phyloP scores from a whole-genome alignment of 331 rosid genomes.

The Spiraea crenata region DNA sequence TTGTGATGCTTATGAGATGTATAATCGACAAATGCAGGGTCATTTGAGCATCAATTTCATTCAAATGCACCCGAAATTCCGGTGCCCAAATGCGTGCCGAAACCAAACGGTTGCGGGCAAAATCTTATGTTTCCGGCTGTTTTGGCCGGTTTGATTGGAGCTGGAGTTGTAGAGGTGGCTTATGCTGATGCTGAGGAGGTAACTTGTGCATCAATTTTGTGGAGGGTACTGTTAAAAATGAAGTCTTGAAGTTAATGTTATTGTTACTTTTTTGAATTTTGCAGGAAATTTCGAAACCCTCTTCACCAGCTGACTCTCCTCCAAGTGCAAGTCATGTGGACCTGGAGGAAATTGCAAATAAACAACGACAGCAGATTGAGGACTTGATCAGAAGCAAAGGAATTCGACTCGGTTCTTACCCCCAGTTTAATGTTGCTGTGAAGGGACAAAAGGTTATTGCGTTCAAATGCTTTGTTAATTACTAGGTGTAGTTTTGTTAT shows the following conservation, averaged over 20 bases:
- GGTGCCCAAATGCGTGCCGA: conserved; percentile 20
- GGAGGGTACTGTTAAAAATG: not conserved
- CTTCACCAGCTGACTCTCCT: conserved; percentile 30
- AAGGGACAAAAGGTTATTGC: conserved; percentile 74
- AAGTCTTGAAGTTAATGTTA: conserved; percentile 17
- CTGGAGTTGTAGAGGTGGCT: conserved; percentile 41
- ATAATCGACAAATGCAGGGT: conserved; percentile 29
- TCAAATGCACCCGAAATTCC: conserved; percentile 33
- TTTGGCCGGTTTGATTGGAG: conserved; percentile 56
- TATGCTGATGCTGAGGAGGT: conserved; percentile 61
- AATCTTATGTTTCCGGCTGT: conserved; percentile 39
- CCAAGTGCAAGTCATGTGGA: conserved; percentile 25
- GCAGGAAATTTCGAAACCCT: conserved; percentile 34
- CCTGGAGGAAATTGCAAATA: conserved; percentile 60
- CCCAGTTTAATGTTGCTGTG: conserved; percentile 56
- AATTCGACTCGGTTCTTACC: conserved; percentile 51
- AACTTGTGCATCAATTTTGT: not conserved
- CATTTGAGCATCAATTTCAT: conserved; percentile 18
- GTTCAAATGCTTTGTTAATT: not conserved
- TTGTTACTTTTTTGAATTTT: not conserved
- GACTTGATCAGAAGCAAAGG: conserved; percentile 56
- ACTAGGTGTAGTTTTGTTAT: not conserved
- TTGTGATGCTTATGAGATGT: not conserved
- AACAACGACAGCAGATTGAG: conserved; percentile 52
- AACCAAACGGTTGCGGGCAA: conserved; percentile 6